phyloP scores from a whole-genome alignment of 257 asterid species.

The Linaria vulgaris region DNA sequence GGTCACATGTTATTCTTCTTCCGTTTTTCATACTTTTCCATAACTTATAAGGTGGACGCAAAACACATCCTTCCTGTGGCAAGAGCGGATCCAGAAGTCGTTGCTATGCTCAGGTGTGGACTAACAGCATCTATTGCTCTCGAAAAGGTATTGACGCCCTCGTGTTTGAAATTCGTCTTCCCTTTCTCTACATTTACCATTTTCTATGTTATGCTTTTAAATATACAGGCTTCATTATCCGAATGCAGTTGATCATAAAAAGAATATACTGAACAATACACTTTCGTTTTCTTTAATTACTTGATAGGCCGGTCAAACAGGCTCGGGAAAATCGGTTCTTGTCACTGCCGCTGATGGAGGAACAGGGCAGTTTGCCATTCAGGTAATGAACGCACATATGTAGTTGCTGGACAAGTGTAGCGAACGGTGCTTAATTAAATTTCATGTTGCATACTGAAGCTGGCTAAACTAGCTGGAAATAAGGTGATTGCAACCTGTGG shows the following conservation, averaged over 20 bases:
- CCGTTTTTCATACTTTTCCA: constrained; percentile 19
- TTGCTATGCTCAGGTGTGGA: constrained; percentile 99
- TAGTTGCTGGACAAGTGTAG: too few species aligned
- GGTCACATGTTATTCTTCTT: neutral
- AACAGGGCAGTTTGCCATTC: constrained; percentile 98
- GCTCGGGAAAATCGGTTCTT: constrained; percentile 78
- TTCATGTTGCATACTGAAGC: constrained; percentile 57
- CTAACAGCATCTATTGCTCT: constrained; percentile 92
- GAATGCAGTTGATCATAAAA: neutral
- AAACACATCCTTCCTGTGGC: constrained; percentile 92
- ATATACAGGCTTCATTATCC: constrained; percentile 11
- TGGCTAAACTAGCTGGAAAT: constrained; percentile 92
- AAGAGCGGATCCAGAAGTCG: constrained; percentile 91
- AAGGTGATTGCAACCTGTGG: constrained; percentile 94
- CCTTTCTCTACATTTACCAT: constrained; percentile 16
- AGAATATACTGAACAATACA: constrained; percentile 3
- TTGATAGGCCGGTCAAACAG: constrained; percentile 84
- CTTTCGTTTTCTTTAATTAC: constrained; percentile 23
- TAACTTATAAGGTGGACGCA: constrained; percentile 61
- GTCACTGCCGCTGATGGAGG: constrained; percentile 99
- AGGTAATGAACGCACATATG: constrained; percentile 44
- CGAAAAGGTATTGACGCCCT: constrained; percentile 76
- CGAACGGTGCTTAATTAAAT: too few species aligned
- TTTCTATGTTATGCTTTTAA: constrained; percentile 10
- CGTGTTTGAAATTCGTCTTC: constrained; percentile 6